phyloP scores from a whole-genome alignment of 2,329 filamentous ascomycete genomes.

The Penicillium oxalicum region DNA sequence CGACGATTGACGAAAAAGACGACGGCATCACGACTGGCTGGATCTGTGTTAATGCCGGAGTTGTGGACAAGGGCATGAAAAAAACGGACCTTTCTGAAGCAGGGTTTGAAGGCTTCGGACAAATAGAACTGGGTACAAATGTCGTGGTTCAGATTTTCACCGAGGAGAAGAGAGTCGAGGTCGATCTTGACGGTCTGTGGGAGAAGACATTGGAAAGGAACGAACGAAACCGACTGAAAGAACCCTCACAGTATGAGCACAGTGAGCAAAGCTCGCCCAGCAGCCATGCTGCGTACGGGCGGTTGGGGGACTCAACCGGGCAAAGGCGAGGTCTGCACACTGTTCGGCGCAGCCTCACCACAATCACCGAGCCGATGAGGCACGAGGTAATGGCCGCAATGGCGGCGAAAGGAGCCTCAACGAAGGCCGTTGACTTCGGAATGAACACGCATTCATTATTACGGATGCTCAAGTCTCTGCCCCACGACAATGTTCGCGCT shows the following conservation, averaged over 20 bases:
- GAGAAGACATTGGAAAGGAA: slow-evolving; percentile 41
- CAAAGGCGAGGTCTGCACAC: slow-evolving; percentile 28
- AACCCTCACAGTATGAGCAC: slow-evolving; percentile 23
- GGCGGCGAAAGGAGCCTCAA: not conserved
- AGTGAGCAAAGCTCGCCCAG: slow-evolving; percentile 16
- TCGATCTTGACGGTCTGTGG: slow-evolving; percentile 63
- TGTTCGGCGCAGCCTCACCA: slow-evolving; percentile 3
- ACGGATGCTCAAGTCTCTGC: slow-evolving; percentile 24
- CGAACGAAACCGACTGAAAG: slow-evolving; percentile 31
- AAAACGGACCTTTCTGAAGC: slow-evolving; percentile 24
- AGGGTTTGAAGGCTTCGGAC: slow-evolving; percentile 70
- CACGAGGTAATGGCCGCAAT: slow-evolving; percentile 2
- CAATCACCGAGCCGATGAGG: not conserved
- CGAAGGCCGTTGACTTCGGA: slow-evolving; percentile 6
- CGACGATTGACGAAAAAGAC: slow-evolving; percentile 55
- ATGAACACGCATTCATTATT: slow-evolving; percentile 20
- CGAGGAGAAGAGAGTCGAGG: slow-evolving; percentile 61
- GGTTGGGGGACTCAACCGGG: slow-evolving; percentile 14
- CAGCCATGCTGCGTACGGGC: slow-evolving; percentile 17
- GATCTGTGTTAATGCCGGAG: slow-evolving; percentile 88
- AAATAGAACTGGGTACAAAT: slow-evolving; percentile 49
- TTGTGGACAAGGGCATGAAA: slow-evolving; percentile 50
- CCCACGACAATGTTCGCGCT: slow-evolving; percentile 25
- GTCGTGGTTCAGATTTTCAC: slow-evolving; percentile 68
- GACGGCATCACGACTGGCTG: slow-evolving; percentile 89